These are phyloP conservation scores for Arachis hypogaea DNA, from an alignment of 306 rosid genomes.

Conservation along the genomic window DNA sequence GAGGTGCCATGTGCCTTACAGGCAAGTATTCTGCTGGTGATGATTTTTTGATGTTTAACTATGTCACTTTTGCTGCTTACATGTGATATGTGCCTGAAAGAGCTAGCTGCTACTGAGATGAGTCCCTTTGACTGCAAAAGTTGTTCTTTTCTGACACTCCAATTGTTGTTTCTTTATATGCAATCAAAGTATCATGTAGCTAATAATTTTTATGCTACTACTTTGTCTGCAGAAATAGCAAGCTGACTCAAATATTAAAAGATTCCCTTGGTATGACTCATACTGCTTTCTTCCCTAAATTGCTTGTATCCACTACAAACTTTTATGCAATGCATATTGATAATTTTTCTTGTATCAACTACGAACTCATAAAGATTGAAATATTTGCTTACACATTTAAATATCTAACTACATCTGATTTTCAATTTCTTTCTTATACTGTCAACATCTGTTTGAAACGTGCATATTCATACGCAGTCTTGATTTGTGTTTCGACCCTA, in stretches of 20 bases:
- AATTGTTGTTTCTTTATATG: conserved; percentile 38
- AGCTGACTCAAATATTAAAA: conserved; percentile 92
- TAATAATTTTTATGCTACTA: conserved; percentile 24
- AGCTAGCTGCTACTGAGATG: conserved; percentile 21
- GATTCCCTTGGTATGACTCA: conserved; percentile 81
- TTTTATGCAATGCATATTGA: conserved; percentile 1
- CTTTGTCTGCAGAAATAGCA: conserved; percentile 85
- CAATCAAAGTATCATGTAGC: conserved; percentile 41
- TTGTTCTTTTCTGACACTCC: conserved; percentile 9
- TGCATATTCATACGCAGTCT: conserved; percentile 28
- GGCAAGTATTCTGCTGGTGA: conserved; percentile 54
- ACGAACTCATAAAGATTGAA: conserved; percentile 6
- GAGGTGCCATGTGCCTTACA: conserved; percentile 89
- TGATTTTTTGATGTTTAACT: conserved; percentile 32
- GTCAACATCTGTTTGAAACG: conserved; percentile 22
- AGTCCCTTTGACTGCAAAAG: conserved; percentile 20
- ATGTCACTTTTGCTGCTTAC: conserved; percentile 20
- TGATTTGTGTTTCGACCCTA: neutral
- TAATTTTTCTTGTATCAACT: neutral
- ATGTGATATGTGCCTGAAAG: conserved; percentile 26
- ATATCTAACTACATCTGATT: neutral
- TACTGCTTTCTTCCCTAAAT: conserved; percentile 34
- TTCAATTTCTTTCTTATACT: neutral
- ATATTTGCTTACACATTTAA: neutral
- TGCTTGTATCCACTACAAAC: conserved; percentile 14